Percentiles rank a stretch among this genome's conserved stretches.
These are phyloP conservation scores for Simplicillium aogashimaense DNA, from an alignment of 2,329 filamentous ascomycete species.

Conservation along the genomic window DNA sequence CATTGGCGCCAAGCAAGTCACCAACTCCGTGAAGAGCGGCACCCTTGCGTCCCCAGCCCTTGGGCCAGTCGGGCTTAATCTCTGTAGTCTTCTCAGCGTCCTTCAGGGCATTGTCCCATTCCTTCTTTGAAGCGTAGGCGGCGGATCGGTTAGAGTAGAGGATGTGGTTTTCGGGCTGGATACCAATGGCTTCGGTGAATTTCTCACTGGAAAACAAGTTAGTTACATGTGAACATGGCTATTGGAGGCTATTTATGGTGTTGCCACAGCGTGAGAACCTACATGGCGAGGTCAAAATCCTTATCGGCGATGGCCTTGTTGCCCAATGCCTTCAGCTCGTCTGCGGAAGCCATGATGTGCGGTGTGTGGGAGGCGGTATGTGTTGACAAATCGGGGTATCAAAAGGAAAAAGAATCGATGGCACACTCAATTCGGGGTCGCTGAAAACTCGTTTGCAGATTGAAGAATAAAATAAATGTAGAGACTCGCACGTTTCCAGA, in stretches of 20 bases:
- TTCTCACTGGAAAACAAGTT: constrained; percentile 55
- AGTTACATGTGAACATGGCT: constrained; percentile 6
- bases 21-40: constrained; percentile 81
- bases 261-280: constrained; percentile 29
- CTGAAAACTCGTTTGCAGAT: constrained; percentile 1
- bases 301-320: constrained; percentile 98
- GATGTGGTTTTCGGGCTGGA: constrained; percentile 87
- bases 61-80: constrained; percentile 96
- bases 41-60: constrained; percentile 91
- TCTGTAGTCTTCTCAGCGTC: constrained; percentile 92
- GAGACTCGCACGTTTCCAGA: too few relatives aligned
- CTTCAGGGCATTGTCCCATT: constrained; percentile 74
- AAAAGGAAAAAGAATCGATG: not conserved
- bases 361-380: constrained; percentile 4
- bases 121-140: constrained; percentile 76
- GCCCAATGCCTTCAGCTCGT: constrained; percentile 89
- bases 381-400: constrained; percentile 3
- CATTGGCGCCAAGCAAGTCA: constrained; percentile 73
- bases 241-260: too few relatives aligned
- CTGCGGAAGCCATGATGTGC: constrained; percentile 45
- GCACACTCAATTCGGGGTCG: not conserved
- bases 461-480: constrained; percentile 2
- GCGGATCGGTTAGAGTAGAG: constrained; percentile 96
- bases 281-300: constrained; percentile 95
- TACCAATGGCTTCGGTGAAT: constrained; percentile 84